Evolutionary conservation across 306 rosid species (phyloP).

Genomic region (Lathyrus oleraceus): DNA sequence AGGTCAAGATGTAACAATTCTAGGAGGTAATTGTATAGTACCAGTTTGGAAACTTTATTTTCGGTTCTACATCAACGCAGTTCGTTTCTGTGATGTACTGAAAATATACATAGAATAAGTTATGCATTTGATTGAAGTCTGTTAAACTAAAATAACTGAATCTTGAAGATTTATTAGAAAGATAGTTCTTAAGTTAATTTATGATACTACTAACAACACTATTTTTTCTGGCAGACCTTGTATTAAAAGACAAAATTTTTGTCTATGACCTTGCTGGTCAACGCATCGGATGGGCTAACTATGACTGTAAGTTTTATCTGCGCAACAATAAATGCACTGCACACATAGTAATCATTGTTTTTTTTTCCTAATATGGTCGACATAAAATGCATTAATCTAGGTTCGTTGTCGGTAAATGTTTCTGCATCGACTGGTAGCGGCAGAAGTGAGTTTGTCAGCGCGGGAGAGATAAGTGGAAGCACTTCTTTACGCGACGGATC

Average conservation of each 20-base stretch:
- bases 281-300: slow-evolving; percentile 89
- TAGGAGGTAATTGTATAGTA: slow-evolving; percentile 66
- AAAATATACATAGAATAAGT: slow-evolving; percentile 10
- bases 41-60: slow-evolving; percentile 21
- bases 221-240: slow-evolving; percentile 65
- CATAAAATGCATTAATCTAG: slow-evolving; percentile 37
- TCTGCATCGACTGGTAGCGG: slow-evolving; percentile 63
- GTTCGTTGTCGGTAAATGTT: slow-evolving; percentile 80
- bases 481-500: slow-evolving; percentile 38
- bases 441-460: slow-evolving; percentile 61
- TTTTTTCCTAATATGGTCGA: not conserved
- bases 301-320: slow-evolving; percentile 74
- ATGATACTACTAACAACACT: slow-evolving; percentile 27
- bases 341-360: not conserved
- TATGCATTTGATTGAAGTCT: not conserved
- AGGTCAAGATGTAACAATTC: slow-evolving; percentile 72
- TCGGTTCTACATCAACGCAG: not conserved
- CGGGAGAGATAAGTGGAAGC: slow-evolving; percentile 56
- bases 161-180: slow-evolving; percentile 7
- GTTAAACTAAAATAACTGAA: slow-evolving; percentile 1
- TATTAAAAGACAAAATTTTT: slow-evolving; percentile 78
- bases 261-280: slow-evolving; percentile 79
- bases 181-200: not conserved
- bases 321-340: slow-evolving; percentile 8
- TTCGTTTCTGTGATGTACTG: not conserved